Evolutionary conservation across 805 yeast genomes (phyloP).

Genomic region (Starmera caribaea): DNA sequence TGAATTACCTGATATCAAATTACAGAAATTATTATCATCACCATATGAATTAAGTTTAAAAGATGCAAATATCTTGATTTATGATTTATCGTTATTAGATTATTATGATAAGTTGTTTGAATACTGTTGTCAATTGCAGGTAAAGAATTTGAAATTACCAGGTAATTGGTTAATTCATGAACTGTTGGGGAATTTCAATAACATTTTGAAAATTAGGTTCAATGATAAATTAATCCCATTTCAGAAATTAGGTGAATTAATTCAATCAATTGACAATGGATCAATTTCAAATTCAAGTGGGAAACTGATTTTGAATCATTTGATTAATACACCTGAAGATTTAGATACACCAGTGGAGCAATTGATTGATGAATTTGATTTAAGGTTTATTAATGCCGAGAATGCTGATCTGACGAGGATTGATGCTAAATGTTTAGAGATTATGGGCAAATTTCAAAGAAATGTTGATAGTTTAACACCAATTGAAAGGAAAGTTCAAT

Average conservation of each 20-base stretch:
- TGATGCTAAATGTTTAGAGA: constrained; percentile 23
- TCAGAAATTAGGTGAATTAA: constrained; percentile 40
- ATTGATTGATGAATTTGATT: constrained; percentile 46
- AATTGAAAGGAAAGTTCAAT: constrained; percentile 64
- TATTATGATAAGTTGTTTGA: constrained; percentile 42
- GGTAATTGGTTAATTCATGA: constrained; percentile 83
- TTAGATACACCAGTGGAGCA: constrained; percentile 23
- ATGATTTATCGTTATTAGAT: constrained; percentile 36
- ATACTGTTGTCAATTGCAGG: constrained; percentile 13
- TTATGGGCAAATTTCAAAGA: constrained; percentile 32
- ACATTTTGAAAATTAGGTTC: constrained; percentile 29
- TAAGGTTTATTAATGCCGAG: constrained; percentile 29
- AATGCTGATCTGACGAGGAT: constrained; percentile 22
- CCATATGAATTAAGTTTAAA: constrained; percentile 56
- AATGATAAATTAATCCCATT: constrained; percentile 26
- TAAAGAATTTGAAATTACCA: constrained; percentile 29
- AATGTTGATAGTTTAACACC: constrained; percentile 45
- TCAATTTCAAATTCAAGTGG: constrained; percentile 59
- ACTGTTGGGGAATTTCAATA: constrained; percentile 58
- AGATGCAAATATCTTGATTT: constrained; percentile 65
- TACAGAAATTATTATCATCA: constrained; percentile 31
- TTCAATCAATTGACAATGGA: constrained; percentile 35
- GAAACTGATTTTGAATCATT: constrained; percentile 50
- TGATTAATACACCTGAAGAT: constrained; percentile 40
- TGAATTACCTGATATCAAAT: constrained; percentile 48